Conservation (phyloP, 2,329 filamentous ascomycete genomes). For the Hawksworthiomyces lignivorus region DNA sequence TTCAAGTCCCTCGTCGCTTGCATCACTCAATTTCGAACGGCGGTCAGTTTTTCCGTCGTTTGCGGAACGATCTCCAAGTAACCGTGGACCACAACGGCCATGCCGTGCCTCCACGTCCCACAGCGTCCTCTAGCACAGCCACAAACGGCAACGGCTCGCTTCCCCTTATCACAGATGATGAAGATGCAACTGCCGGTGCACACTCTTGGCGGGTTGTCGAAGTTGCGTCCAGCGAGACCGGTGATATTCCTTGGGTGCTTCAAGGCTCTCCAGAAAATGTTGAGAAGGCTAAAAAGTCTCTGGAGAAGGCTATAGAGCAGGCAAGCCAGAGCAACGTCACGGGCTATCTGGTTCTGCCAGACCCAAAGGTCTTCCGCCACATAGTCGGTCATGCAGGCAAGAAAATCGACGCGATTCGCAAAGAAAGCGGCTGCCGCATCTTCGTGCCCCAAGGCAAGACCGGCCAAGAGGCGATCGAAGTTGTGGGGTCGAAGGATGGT, state of each 20-base stretch:
- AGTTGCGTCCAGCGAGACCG: conserved; percentile 46
- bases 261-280: conserved; percentile 71
- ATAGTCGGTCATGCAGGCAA: conserved; percentile 84
- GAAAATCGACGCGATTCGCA: conserved; percentile 88
- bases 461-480: conserved; percentile 76
- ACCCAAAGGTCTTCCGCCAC: conserved; percentile 80
- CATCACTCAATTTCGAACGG: conserved; percentile 84
- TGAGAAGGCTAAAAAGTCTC: conserved; percentile 68
- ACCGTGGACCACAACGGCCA: conserved; percentile 87
- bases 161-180: conserved; percentile 90
- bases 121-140: conserved; percentile 38
- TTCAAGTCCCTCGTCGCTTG: conserved; percentile 73
- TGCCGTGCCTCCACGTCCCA: conserved; percentile 62
- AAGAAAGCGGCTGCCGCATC: conserved; percentile 88
- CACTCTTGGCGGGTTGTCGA: conserved; percentile 83
- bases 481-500: conserved; percentile 69
- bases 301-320: conserved; percentile 66
- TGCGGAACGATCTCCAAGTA: conserved; percentile 79
- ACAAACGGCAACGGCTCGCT: conserved; percentile 58
- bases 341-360: conserved; percentile 83
- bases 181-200: conserved; percentile 52
- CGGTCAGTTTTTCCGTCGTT: conserved; percentile 85
- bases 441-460: conserved; percentile 66
- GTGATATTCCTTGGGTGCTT: conserved; percentile 83
- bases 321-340: conserved; percentile 62